These are phyloP conservation scores for Lactarius akahatsu DNA, from an alignment of 768 basidiomycete species.

Conservation along the genomic window DNA sequence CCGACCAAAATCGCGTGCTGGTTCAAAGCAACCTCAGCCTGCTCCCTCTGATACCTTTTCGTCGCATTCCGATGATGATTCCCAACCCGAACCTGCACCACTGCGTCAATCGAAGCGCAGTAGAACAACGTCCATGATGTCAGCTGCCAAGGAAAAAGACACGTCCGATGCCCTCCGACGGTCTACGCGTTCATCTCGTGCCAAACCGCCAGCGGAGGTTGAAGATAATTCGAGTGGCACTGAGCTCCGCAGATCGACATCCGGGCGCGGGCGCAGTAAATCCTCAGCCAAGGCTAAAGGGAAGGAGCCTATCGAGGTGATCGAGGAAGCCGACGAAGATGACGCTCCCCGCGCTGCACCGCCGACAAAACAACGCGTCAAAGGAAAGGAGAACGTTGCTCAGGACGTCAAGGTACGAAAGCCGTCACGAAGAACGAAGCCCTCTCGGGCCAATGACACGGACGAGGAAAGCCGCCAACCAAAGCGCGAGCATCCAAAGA, in stretches of 20 bases:
- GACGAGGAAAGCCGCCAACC: slow-evolving; percentile 27
- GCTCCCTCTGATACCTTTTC: slow-evolving; percentile 17
- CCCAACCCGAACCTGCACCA: slow-evolving; percentile 19
- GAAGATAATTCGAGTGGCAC: slow-evolving; percentile 34
- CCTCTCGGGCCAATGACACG: slow-evolving; percentile 22
- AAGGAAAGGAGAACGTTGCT: slow-evolving; percentile 33
- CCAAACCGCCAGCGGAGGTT: slow-evolving; percentile 10
- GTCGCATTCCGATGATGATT: slow-evolving; percentile 24
- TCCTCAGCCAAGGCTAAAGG: slow-evolving; percentile 26
- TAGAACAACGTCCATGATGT: slow-evolving; percentile 15
- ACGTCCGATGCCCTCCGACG: slow-evolving; percentile 25
- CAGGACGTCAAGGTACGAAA: slow-evolving; percentile 8
- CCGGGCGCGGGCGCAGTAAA: slow-evolving; percentile 31
- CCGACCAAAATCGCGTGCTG: slow-evolving; percentile 27
- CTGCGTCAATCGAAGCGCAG: slow-evolving; percentile 18
- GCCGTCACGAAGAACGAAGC: slow-evolving; percentile 20
- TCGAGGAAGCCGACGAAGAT: slow-evolving; percentile 35
- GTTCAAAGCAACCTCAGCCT: slow-evolving; percentile 21
- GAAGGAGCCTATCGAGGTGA: slow-evolving; percentile 33
- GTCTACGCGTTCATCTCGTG: slow-evolving; percentile 28
- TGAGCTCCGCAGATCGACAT: slow-evolving; percentile 33
- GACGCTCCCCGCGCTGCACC: slow-evolving; percentile 31
- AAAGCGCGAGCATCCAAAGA: slow-evolving; percentile 20
- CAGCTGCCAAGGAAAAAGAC: slow-evolving; percentile 14
- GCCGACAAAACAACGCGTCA: slow-evolving; percentile 33